Evolutionary conservation across 371 early-diverging fungal genomes (phyloP).

Genomic region (Haplosporangium sp.): DNA sequence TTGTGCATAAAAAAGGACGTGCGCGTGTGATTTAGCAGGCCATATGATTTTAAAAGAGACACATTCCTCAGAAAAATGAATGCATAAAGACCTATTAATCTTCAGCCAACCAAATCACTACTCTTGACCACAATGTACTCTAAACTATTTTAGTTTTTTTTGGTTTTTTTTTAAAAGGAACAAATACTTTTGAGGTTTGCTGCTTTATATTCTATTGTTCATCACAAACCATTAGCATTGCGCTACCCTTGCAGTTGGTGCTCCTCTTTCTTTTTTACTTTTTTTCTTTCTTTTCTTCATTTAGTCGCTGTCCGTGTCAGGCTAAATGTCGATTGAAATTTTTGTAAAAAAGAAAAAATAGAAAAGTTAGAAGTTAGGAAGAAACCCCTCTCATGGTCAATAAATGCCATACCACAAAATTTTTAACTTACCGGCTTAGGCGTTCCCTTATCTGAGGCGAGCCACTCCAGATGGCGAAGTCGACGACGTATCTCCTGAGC

Average conservation of each 20-base stretch:
- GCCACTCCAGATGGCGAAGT: conserved; percentile 79
- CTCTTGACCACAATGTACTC: not conserved
- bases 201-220: too few species aligned
- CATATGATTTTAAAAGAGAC: not conserved
- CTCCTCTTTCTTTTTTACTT: not conserved
- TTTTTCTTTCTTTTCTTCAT: not conserved
- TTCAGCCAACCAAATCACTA: not conserved
- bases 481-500: conserved; percentile 75
- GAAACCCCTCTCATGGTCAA: not conserved
- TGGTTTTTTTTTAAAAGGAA: too few species aligned
- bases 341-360: too few species aligned
- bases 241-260: not conserved
- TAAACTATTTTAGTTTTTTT: too few species aligned
- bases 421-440: conserved; percentile 59
- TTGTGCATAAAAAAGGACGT: conserved; percentile 1
- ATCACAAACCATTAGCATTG: not conserved
- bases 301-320: conserved; percentile 34
- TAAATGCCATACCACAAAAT: not conserved
- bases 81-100: not conserved
- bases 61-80: not conserved
- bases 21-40: not conserved
- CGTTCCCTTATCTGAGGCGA: conserved; percentile 72
- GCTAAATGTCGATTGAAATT: not conserved
- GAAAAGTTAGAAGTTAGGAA: too few species aligned
- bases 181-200: too few species aligned